These are phyloP conservation scores for Emmonsia crescens DNA, from an alignment of 2,329 filamentous ascomycete species.

Conservation along the genomic window DNA sequence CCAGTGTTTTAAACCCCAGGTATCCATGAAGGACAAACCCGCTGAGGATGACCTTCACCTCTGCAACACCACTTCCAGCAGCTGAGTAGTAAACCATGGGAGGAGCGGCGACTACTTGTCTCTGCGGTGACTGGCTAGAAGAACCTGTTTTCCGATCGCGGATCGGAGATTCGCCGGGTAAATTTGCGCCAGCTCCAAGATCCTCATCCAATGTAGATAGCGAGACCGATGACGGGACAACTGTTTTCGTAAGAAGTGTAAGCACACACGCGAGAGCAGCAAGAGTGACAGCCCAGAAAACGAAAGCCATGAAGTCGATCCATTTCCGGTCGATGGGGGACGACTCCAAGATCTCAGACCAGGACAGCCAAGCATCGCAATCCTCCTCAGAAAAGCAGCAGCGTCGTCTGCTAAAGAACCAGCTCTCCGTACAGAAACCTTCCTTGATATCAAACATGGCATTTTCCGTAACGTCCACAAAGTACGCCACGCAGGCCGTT, in stretches of 20 bases:
- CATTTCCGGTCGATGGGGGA: slow-evolving; percentile 41
- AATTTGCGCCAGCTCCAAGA: slow-evolving; percentile 54
- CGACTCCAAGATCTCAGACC: slow-evolving; percentile 53
- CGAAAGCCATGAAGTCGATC: slow-evolving; percentile 69
- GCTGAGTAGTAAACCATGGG: slow-evolving; percentile 94
- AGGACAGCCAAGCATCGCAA: slow-evolving; percentile 52
- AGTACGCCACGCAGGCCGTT: slow-evolving; percentile 76
- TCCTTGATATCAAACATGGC: slow-evolving; percentile 84
- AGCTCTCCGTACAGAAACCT: slow-evolving; percentile 65
- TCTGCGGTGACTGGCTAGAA: background rate
- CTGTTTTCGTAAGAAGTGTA: slow-evolving; percentile 83
- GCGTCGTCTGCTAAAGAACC: slow-evolving; percentile 61
- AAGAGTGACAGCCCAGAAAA: slow-evolving; percentile 59
- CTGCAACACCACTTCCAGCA: slow-evolving; percentile 89
- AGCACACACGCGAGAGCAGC: slow-evolving; percentile 64
- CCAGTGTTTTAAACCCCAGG: slow-evolving; percentile 72
- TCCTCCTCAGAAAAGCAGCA: slow-evolving; percentile 48
- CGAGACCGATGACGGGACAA: slow-evolving; percentile 78
- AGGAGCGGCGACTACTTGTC: slow-evolving; percentile 33
- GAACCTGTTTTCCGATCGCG: slow-evolving; percentile 21
- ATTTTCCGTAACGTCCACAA: slow-evolving; percentile 77
- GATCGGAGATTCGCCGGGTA: slow-evolving; percentile 25
- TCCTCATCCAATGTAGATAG: slow-evolving; percentile 89
- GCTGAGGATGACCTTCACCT: slow-evolving; percentile 95
- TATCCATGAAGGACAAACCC: slow-evolving; percentile 96